Evolutionary conservation across 2,329 filamentous ascomycete genomes (phyloP).

Genomic region (Fusarium pseudoanthophilum): DNA sequence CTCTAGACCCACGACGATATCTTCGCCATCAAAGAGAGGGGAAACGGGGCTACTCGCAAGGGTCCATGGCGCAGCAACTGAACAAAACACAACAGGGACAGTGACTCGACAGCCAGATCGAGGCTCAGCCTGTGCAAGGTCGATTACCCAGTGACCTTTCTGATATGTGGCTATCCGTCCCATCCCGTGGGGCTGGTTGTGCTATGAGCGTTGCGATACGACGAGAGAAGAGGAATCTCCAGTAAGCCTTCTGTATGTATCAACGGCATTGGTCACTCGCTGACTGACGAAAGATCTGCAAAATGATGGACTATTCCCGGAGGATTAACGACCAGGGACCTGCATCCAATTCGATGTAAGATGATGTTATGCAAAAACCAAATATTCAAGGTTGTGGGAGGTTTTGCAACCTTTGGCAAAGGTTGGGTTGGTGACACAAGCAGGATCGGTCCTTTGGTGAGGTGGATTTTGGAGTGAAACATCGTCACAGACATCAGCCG

Average conservation of each 20-base stretch:
- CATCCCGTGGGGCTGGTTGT: constrained; percentile 23
- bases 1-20: constrained; percentile 35
- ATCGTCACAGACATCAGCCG: constrained; percentile 19
- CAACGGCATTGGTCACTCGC: constrained; percentile 18
- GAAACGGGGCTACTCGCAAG: constrained; percentile 24
- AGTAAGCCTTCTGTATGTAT: constrained; percentile 15
- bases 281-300: constrained; percentile 31
- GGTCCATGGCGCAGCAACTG: constrained; percentile 15
- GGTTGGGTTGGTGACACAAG: constrained; percentile 15
- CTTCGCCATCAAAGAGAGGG: constrained; percentile 19
- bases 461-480: constrained; percentile 3
- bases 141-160: constrained; percentile 31
- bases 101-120: constrained; percentile 11
- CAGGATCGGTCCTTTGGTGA: constrained; percentile 25
- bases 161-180: constrained; percentile 36
- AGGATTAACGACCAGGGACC: constrained; percentile 39
- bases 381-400: constrained; percentile 24
- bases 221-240: constrained; percentile 21
- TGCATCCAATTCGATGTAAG: constrained; percentile 26
- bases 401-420: constrained; percentile 17
- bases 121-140: constrained; percentile 7
- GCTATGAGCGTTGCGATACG: constrained; percentile 6
- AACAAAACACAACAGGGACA: background rate
- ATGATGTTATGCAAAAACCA: constrained; percentile 25
- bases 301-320: constrained; percentile 22